These are phyloP conservation scores for Candida sp. DNA, from an alignment of 1,139 yeast genomes.

Conservation along the genomic window DNA sequence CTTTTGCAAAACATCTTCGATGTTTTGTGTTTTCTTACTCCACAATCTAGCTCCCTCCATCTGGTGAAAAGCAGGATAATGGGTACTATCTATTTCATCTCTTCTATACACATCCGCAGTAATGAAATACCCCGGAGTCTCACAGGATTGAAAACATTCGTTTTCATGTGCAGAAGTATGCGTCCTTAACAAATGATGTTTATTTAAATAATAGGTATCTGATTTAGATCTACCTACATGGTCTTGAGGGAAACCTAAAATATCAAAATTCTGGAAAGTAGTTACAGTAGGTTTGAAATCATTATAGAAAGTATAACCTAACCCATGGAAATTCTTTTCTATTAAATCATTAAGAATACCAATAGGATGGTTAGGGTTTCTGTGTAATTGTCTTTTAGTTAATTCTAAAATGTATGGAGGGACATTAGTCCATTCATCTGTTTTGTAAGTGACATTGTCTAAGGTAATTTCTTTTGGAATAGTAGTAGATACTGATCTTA, in stretches of 20 bases:
- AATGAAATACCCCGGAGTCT: slow-evolving; percentile 86
- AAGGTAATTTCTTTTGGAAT: slow-evolving; percentile 25
- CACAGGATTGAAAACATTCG: slow-evolving; percentile 65
- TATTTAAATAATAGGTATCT: slow-evolving; percentile 88
- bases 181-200: slow-evolving; percentile 70
- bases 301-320: slow-evolving; percentile 79
- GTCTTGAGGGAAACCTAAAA: slow-evolving; percentile 83
- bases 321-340: slow-evolving; percentile 59
- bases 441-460: slow-evolving; percentile 49
- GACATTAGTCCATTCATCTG: slow-evolving; percentile 84
- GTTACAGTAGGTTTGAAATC: slow-evolving; percentile 83
- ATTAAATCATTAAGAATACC: slow-evolving; percentile 79
- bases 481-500: background rate
- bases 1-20: slow-evolving; percentile 39
- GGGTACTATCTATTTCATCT: slow-evolving; percentile 94
- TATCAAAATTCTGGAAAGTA: slow-evolving; percentile 82
- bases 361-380: slow-evolving; percentile 77
- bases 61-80: slow-evolving; percentile 97
- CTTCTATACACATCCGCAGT: slow-evolving; percentile 96
- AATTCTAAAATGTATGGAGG: slow-evolving; percentile 70
- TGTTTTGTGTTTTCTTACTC: slow-evolving; percentile 47
- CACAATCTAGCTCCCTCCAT: slow-evolving; percentile 96
- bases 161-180: slow-evolving; percentile 98
- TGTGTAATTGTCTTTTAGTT: slow-evolving; percentile 72
- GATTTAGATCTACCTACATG: slow-evolving; percentile 94